phyloP scores from a whole-genome alignment of 225 moss, liverwort and hornwort species.

The Takakia lepidozioides region DNA sequence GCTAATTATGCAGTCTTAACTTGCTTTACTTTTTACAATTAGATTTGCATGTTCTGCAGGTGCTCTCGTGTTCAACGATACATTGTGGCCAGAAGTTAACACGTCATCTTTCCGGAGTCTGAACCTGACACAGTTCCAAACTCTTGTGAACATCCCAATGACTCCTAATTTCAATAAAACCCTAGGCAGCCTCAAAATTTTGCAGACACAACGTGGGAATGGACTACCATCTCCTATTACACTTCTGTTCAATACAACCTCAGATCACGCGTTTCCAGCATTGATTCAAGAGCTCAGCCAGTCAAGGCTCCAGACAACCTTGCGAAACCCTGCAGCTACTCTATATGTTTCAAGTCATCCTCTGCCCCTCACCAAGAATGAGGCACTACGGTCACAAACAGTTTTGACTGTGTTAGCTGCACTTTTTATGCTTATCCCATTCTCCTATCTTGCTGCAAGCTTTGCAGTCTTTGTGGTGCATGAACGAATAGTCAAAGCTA shows the following conservation, averaged over 20 bases:
- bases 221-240: slow-evolving; percentile 66
- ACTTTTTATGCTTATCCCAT: slow-evolving; percentile 87
- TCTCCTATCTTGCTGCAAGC: slow-evolving; percentile 87
- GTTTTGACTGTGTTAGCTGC: slow-evolving; percentile 84
- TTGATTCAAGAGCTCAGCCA: slow-evolving; percentile 85
- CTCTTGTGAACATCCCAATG: slow-evolving; percentile 19
- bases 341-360: slow-evolving; percentile 61
- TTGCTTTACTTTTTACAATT: not conserved
- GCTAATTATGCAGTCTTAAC: not conserved
- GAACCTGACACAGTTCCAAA: slow-evolving; percentile 43
- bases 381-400: slow-evolving; percentile 64
- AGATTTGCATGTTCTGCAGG: slow-evolving; percentile 30
- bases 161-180: slow-evolving; percentile 18
- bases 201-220: slow-evolving; percentile 51
- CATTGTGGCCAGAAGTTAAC: slow-evolving; percentile 66
- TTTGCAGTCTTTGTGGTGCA: slow-evolving; percentile 88
- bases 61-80: slow-evolving; percentile 88
- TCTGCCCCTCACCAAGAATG: slow-evolving; percentile 76
- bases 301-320: slow-evolving; percentile 48
- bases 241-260: slow-evolving; percentile 72
- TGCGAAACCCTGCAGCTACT: slow-evolving; percentile 46
- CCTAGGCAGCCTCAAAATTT: slow-evolving; percentile 23
- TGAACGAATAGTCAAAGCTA: slow-evolving; percentile 88
- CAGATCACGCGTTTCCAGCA: slow-evolving; percentile 79
- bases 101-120: slow-evolving; percentile 44